Evolutionary conservation across 192 early-diverging fungal genomes (phyloP).

Genomic region (Coemansia sp.): DNA sequence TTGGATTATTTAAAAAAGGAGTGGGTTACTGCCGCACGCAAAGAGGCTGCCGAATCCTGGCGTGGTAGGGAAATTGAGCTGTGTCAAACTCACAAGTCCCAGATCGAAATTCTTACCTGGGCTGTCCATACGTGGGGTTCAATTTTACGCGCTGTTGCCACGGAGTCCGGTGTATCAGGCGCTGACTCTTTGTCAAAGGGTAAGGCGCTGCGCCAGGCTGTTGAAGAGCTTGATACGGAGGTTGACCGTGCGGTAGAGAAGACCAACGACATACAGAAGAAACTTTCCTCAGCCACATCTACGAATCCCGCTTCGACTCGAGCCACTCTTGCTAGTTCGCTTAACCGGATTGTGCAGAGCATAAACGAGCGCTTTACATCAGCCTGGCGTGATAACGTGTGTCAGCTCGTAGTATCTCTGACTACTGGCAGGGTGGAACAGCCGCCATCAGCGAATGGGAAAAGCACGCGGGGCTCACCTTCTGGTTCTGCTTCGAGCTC

Average conservation of each 20-base stretch:
- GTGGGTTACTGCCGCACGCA: constrained; percentile 7
- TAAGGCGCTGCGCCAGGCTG: constrained; percentile 16
- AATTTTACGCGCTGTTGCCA: constrained; percentile 13
- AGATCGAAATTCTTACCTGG: constrained; percentile 34
- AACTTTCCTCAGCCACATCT: neutral
- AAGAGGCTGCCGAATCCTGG: constrained; percentile 20
- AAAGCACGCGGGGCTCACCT: neutral
- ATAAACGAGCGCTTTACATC: constrained; percentile 21
- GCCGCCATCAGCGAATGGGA: neutral
- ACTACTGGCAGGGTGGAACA: neutral
- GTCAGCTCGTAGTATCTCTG: constrained; percentile 17
- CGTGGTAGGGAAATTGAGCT: constrained; percentile 16
- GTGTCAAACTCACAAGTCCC: constrained; percentile 28
- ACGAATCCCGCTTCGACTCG: constrained; percentile 7
- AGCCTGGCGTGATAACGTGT: constrained; percentile 32
- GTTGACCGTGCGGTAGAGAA: constrained; percentile 21
- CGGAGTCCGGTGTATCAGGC: neutral
- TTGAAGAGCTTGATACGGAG: constrained; percentile 25
- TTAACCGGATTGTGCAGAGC: constrained; percentile 18
- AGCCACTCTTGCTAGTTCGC: constrained; percentile 18
- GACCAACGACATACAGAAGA: constrained; percentile 8
- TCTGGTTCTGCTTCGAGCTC: constrained; percentile 7
- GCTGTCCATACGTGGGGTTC: constrained; percentile 30
- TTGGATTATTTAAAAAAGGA: constrained; percentile 23
- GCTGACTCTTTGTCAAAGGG: neutral